Conservation (phyloP, 192 early-diverging fungal genomes). For the Podochytrium sp. region DNA sequence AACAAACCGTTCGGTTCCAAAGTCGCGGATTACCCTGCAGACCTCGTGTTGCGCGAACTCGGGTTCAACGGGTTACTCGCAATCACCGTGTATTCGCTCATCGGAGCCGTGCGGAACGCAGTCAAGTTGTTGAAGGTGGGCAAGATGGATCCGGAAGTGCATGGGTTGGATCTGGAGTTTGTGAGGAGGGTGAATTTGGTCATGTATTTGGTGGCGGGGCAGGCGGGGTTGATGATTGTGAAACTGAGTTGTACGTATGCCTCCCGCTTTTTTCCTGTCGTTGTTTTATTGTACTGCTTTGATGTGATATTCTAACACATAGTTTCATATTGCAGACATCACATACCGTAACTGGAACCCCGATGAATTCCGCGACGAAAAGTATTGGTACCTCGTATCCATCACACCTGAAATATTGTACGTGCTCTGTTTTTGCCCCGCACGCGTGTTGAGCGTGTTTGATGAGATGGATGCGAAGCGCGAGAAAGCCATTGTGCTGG, state of each 20-base stretch:
- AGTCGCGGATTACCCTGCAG: neutral
- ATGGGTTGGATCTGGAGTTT: neutral
- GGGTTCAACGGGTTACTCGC: constrained; percentile 7
- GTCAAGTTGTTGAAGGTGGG: neutral
- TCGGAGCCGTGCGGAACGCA: neutral
- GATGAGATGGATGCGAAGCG: constrained; percentile 1
- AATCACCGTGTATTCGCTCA: neutral
- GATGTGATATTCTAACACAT: neutral
- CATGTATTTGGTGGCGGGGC: neutral
- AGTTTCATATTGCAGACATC: neutral
- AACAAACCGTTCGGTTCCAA: constrained; percentile 13
- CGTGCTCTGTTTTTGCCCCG: neutral
- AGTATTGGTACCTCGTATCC: neutral
- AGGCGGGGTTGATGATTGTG: neutral
- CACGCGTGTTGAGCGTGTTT: neutral
- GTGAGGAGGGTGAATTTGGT: neutral
- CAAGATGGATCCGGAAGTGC: neutral
- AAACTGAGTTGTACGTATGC: neutral
- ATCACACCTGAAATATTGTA: neutral
- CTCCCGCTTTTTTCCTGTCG: too few relatives aligned
- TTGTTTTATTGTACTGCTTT: too few relatives aligned
- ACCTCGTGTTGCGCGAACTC: constrained; percentile 4
- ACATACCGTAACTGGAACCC: constrained; percentile 19
- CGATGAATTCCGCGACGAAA: neutral
- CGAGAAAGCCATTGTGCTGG: too few relatives aligned